These are phyloP conservation scores for Porodaedalea pini DNA, from an alignment of 1,284 basidiomycete species.

Conservation along the genomic window DNA sequence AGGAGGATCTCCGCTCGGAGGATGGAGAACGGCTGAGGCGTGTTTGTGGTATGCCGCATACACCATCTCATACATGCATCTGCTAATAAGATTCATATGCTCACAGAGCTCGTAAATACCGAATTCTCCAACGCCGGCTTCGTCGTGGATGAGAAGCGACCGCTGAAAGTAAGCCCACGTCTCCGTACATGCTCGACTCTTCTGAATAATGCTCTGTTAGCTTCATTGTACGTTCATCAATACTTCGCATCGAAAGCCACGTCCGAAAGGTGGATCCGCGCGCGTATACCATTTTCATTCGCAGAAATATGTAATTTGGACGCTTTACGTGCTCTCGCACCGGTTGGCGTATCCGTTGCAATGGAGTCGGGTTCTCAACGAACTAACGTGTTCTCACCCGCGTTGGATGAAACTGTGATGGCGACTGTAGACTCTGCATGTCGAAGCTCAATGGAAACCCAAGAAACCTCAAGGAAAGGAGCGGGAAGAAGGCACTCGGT, in stretches of 20 bases:
- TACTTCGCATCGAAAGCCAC: slow-evolving; percentile 51
- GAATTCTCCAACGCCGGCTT: slow-evolving; percentile 48
- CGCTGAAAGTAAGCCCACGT: slow-evolving; percentile 52
- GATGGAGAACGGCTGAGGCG: slow-evolving; percentile 30
- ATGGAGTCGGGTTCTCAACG: too few relatives aligned
- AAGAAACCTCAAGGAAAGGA: too few relatives aligned
- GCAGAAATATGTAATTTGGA: slow-evolving; percentile 37
- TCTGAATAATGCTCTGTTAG: slow-evolving; percentile 31
- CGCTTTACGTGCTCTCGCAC: too few relatives aligned
- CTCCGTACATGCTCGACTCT: slow-evolving; percentile 4
- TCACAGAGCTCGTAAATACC: slow-evolving; percentile 40
- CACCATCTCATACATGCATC: slow-evolving; percentile 20
- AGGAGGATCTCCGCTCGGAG: slow-evolving; percentile 27
- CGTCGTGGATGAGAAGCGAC: slow-evolving; percentile 42
- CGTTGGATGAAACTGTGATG: too few relatives aligned
- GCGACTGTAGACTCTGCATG: too few relatives aligned
- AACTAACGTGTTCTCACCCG: too few relatives aligned
- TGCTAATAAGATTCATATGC: background rate
- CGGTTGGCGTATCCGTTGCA: too few relatives aligned
- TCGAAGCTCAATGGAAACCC: too few relatives aligned
- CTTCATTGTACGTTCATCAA: slow-evolving; percentile 69
- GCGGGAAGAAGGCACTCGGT: too few relatives aligned
- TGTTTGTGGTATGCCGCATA: slow-evolving; percentile 38
- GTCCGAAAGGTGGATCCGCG: slow-evolving; percentile 23
- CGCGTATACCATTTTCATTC: slow-evolving; percentile 47